A percentile compares a stretch with the other conserved stretches of the same genome.
phyloP scores from a whole-genome alignment of 352 stramenopile species.

The Phytopythium oedochilum region DNA sequence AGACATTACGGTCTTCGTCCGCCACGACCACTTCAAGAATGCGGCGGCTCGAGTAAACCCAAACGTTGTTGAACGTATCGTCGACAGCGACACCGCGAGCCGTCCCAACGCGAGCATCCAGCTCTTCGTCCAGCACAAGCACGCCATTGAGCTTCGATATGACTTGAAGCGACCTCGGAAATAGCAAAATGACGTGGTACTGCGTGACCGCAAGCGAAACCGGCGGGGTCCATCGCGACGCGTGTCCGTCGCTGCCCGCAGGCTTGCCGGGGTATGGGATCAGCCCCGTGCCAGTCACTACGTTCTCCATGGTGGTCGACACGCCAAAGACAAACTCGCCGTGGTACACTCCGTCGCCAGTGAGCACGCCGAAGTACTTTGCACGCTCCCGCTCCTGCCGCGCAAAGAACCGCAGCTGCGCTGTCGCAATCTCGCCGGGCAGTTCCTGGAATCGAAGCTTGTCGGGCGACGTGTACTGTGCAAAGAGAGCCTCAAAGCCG shows the following conservation, averaged over 20 bases:
- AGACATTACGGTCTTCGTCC: slow-evolving; percentile 91
- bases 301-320: slow-evolving; percentile 73
- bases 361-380: slow-evolving; percentile 89
- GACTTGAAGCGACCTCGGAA: slow-evolving; percentile 71
- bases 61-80: slow-evolving; percentile 79
- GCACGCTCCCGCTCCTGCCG: slow-evolving; percentile 77
- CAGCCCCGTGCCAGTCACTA: slow-evolving; percentile 70
- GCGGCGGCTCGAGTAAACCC: slow-evolving; percentile 76
- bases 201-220: slow-evolving; percentile 87
- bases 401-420: slow-evolving; percentile 74
- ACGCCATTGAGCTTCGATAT: slow-evolving; percentile 86
- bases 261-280: slow-evolving; percentile 67
- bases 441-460: slow-evolving; percentile 88
- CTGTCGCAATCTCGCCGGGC: slow-evolving; percentile 76
- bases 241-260: slow-evolving; percentile 10
- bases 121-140: slow-evolving; percentile 80
- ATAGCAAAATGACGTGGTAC: slow-evolving; percentile 92
- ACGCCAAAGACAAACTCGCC: slow-evolving; percentile 78
- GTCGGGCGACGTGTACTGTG: slow-evolving; percentile 74
- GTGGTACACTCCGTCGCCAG: slow-evolving; percentile 88
- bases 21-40: slow-evolving; percentile 75
- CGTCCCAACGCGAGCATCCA: slow-evolving; percentile 73
- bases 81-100: slow-evolving; percentile 62
- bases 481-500: slow-evolving; percentile 85
- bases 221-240: slow-evolving; percentile 46